A percentile compares a stretch with the other conserved stretches of the same genome.
Evolutionary conservation across 148 eudicot species (phyloP).

Genomic region (Oxyria digyna): DNA sequence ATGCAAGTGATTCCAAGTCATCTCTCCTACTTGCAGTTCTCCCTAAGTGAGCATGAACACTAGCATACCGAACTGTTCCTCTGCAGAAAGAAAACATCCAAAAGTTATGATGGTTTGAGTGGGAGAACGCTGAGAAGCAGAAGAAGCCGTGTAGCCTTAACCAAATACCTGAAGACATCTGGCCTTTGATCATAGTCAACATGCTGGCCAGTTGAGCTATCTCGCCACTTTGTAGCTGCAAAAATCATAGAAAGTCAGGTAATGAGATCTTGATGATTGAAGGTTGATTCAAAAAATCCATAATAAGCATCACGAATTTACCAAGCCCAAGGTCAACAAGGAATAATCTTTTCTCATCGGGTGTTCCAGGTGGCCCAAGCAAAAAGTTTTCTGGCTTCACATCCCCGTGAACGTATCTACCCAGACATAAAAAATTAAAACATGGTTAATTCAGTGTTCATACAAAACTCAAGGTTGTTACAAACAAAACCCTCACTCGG

Average conservation of each 20-base stretch:
- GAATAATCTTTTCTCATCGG: conserved; percentile 64
- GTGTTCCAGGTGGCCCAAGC: conserved; percentile 64
- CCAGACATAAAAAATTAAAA: neutral
- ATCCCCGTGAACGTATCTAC: conserved; percentile 81
- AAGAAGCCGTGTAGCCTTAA: neutral
- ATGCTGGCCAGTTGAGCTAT: conserved; percentile 35
- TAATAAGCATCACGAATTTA: conserved; percentile 8
- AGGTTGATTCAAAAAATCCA: neutral
- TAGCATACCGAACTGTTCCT: conserved; percentile 85
- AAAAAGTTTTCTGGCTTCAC: conserved; percentile 84
- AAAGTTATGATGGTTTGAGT: neutral
- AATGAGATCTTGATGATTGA: conserved; percentile 2
- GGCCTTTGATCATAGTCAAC: conserved; percentile 78
- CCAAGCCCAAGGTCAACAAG: conserved; percentile 90
- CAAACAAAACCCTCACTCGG: neutral
- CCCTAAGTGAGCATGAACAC: conserved; percentile 88
- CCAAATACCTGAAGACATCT: conserved; percentile 62
- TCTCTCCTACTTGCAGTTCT: conserved; percentile 73
- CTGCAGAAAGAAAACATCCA: conserved; percentile 21
- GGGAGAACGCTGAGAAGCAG: neutral
- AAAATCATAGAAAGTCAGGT: neutral
- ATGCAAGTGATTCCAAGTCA: conserved; percentile 85
- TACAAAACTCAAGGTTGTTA: neutral
- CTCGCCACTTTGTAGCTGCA: conserved; percentile 62
- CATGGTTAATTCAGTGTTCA: neutral